phyloP scores from a whole-genome alignment of 2,329 filamentous ascomycete species.

The Colletotrichum sp. region DNA sequence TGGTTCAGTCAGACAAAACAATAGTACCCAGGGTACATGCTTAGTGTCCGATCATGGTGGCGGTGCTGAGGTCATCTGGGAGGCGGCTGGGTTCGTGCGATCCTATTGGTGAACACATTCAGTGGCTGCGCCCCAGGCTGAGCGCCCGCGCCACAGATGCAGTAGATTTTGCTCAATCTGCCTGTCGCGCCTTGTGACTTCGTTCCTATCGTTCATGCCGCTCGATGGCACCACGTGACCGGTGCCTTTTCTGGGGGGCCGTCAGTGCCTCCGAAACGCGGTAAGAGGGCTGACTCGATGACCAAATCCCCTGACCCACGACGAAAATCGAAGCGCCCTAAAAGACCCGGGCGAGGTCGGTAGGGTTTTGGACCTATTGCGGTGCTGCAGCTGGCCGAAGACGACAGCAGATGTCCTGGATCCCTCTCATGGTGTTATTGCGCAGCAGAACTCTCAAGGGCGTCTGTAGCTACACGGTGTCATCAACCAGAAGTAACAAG shows the following conservation, averaged over 20 bases:
- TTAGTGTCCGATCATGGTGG: not conserved
- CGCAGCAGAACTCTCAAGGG: not conserved
- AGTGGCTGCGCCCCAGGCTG: not conserved
- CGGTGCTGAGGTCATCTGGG: not conserved
- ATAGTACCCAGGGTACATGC: too few species aligned
- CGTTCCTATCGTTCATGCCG: not conserved
- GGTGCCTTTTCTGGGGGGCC: not conserved
- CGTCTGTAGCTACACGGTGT: not conserved
- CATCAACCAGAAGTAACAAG: not conserved
- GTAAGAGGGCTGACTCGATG: not conserved
- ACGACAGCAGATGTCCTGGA: not conserved
- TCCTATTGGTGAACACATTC: not conserved
- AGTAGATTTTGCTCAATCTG: not conserved
- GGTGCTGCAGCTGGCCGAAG: not conserved
- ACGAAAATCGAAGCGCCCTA: slow-evolving; percentile 12
- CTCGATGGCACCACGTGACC: not conserved
- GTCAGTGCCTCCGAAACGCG: not conserved
- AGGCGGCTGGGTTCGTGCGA: not conserved
- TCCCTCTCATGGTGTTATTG: not conserved
- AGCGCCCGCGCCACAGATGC: not conserved
- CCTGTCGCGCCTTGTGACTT: not conserved
- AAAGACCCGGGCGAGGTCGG: slow-evolving; percentile 1
- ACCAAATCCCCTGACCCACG: slow-evolving; percentile 6
- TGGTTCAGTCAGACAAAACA: not conserved
- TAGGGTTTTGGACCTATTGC: not conserved